These are phyloP conservation scores for Nakazawaea holstii DNA, from an alignment of 805 yeast species.

Conservation along the genomic window DNA sequence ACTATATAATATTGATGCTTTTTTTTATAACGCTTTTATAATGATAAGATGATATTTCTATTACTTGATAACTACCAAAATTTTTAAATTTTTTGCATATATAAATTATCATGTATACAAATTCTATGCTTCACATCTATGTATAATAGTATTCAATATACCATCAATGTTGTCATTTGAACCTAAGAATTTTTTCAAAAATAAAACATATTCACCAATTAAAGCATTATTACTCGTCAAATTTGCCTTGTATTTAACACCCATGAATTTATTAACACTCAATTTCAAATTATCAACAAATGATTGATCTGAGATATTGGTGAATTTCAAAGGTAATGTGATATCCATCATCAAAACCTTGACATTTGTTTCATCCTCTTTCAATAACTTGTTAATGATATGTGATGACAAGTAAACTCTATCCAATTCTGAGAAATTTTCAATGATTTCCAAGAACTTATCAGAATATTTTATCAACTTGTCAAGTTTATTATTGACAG, in stretches of 20 bases:
- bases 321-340: conserved; percentile 60
- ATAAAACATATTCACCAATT: conserved; percentile 26
- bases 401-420: conserved; percentile 63
- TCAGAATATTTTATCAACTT: conserved; percentile 34
- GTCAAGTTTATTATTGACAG: conserved; percentile 22
- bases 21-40: background rate
- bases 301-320: conserved; percentile 28
- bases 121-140: conserved; percentile 14
- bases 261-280: conserved; percentile 65
- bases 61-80: background rate
- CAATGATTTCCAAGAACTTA: conserved; percentile 52
- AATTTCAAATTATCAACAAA: conserved; percentile 61
- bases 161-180: conserved; percentile 23
- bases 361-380: conserved; percentile 34
- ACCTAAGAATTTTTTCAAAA: conserved; percentile 21
- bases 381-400: conserved; percentile 48
- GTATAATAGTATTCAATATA: conserved; percentile 25
- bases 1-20: background rate
- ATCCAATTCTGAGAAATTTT: conserved; percentile 63
- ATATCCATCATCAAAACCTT: conserved; percentile 45
- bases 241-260: conserved; percentile 43
- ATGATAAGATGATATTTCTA: background rate
- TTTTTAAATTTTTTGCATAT: too few relatives aligned
- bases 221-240: conserved; percentile 27
- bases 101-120: background rate